Base-by-base conservation (phyloP, 768 basidiomycete genomes). In the Boletus coccyginus region DNA sequence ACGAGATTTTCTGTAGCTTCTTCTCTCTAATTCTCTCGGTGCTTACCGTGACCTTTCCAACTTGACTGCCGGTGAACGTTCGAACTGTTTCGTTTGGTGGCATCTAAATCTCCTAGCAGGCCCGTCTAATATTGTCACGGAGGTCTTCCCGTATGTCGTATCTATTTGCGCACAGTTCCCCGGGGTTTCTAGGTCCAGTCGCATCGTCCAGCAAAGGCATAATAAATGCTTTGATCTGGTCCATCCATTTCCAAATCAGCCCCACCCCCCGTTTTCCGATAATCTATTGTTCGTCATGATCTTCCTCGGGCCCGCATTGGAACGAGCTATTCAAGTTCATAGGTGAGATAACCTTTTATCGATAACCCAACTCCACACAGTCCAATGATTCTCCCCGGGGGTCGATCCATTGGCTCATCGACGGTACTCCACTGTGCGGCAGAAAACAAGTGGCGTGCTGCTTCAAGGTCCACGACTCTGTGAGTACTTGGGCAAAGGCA, bases 271-370 rank as follows among this genome's bases (percentile, higher is more conserved):
- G 41, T 40, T 45, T 52, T 52, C 50, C 14, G 53, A 61, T 57
- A 50, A 53, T 55, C 41, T 55, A 32, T 13, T 33, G 61, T 56
- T 46, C 62, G 50, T 58, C 42, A 17, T 40, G 39, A 40, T n/a
- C 39, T 63, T 60, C 63, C 54, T 49, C n/a, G n/a, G n/a, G n/a
- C n/a, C n/a, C n/a, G n/a, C n/a, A n/a, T n/a, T 45, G 32, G 54
- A 65, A 35, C 36, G 50, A 53, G 53, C 27, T 62, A 56, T n/a
- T n/a, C n/a, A n/a, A n/a, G n/a, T 61, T 58, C 53, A 66, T 63
- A 61, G 61, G 64, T 59, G 58, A 61, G 66, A 58, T 60, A 58
- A 35, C 53, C 55, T 62, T 70, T 39, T 35, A 66, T 61, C 61
- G 68, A 72, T 66, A 60, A 56, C 54, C 27, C 27, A 27, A 27